Conservation (phyloP, 768 basidiomycete species). For the Lentinula lateritia region DNA sequence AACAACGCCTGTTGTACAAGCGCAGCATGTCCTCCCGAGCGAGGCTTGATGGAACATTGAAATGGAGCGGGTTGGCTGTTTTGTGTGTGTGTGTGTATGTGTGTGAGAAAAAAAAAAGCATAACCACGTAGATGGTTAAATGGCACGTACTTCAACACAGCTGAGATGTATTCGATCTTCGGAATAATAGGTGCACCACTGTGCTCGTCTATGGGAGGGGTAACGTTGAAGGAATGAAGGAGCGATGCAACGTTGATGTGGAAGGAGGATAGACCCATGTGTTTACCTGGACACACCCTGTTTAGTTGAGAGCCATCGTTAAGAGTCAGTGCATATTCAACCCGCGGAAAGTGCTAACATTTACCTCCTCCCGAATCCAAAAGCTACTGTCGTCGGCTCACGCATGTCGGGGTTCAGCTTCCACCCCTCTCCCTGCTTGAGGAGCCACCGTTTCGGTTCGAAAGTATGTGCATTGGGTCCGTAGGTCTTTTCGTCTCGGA, state of each 20-base stretch:
- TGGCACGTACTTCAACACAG: neutral
- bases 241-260: constrained; percentile 24
- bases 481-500: neutral
- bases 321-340: no score
- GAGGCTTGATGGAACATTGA: constrained; percentile 22
- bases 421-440: neutral
- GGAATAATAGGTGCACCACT: constrained; percentile 22
- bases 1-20: constrained; percentile 11
- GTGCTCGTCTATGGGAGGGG: constrained; percentile 18
- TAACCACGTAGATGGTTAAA: neutral
- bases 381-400: neutral
- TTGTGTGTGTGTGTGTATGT: no score
- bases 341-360: neutral
- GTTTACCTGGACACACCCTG: constrained; percentile 24
- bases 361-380: neutral
- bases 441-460: neutral
- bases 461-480: neutral
- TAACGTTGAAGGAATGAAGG: constrained; percentile 24
- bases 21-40: constrained; percentile 18
- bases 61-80: constrained; percentile 17
- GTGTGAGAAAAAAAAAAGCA: neutral
- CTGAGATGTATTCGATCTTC: constrained; percentile 17
- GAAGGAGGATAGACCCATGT: constrained; percentile 21
- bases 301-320: neutral
- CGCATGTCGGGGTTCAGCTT: neutral